Evolutionary conservation across 257 asterid genomes (phyloP).

Genomic region (Craterostigma plantagineum): DNA sequence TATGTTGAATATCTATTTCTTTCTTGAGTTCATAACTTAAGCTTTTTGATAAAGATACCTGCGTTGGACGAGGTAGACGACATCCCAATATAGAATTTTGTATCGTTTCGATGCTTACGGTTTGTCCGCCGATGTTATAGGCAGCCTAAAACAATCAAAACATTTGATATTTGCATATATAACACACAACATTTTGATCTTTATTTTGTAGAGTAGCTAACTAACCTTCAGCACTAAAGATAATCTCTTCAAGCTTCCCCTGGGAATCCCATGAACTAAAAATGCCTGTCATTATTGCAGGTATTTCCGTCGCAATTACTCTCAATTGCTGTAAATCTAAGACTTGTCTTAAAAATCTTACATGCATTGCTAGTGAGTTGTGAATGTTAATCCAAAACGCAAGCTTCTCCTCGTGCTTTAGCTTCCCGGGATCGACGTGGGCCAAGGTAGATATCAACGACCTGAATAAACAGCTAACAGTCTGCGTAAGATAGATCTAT

Average conservation of each 20-base stretch:
- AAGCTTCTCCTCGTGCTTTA: slow-evolving; percentile 64
- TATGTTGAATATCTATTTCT: no score
- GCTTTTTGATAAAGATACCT: no score
- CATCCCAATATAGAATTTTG: slow-evolving; percentile 61
- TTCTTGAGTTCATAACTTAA: no score
- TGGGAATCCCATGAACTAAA: slow-evolving; percentile 65
- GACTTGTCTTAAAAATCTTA: slow-evolving; percentile 17
- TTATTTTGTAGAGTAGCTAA: background rate
- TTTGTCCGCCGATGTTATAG: slow-evolving; percentile 68
- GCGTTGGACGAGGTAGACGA: slow-evolving; percentile 80
- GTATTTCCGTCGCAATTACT: no score
- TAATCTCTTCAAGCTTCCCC: slow-evolving; percentile 43
- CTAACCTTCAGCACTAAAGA: slow-evolving; percentile 70
- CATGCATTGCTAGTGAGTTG: slow-evolving; percentile 92
- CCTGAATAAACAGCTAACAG: slow-evolving; percentile 25
- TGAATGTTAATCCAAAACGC: slow-evolving; percentile 96
- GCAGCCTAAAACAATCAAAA: slow-evolving; percentile 43
- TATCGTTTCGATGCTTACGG: slow-evolving; percentile 54
- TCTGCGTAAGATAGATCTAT: no score
- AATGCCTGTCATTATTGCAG: slow-evolving; percentile 28
- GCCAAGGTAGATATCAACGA: slow-evolving; percentile 40
- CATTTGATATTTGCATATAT: no score
- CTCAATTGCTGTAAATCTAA: no score
- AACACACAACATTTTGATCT: no score
- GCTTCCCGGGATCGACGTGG: slow-evolving; percentile 49